Conservation (phyloP, 306 rosid species). For the Lagenaria siceraria region DNA sequence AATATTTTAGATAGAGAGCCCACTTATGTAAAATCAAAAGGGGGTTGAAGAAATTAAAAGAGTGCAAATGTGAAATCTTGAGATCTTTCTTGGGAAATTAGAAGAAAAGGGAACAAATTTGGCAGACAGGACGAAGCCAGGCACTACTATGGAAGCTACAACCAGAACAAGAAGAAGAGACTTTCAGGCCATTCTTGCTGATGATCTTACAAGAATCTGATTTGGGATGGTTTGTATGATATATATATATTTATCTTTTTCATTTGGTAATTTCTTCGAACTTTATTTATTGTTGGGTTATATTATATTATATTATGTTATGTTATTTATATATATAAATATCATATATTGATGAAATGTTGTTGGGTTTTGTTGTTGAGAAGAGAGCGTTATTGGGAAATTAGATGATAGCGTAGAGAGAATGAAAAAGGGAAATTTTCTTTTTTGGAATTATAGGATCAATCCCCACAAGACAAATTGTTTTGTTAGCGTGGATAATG, state of each 20-base stretch:
- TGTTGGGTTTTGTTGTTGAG: neutral
- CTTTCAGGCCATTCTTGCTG: neutral
- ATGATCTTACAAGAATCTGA: neutral
- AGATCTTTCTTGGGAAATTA: neutral
- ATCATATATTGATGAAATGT: neutral
- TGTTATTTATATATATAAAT: too few relatives aligned
- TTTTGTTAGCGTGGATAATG: neutral
- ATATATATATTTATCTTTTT: neutral
- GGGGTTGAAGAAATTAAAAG: neutral
- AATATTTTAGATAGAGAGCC: neutral
- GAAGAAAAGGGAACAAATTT: neutral
- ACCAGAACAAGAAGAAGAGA: neutral
- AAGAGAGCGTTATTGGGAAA: neutral
- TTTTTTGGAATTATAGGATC: neutral
- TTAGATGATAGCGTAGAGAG: neutral
- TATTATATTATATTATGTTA: too few relatives aligned
- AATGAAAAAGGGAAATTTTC: neutral
- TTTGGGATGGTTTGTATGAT: neutral
- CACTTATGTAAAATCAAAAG: neutral
- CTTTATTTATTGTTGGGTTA: neutral
- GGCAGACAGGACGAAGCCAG: conserved; percentile 82
- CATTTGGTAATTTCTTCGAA: neutral
- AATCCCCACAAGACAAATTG: neutral
- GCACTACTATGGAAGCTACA: conserved; percentile 15
- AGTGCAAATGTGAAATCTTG: neutral